Percentiles rank a stretch among this genome's conserved stretches.
phyloP scores from a whole-genome alignment of 257 asterid genomes.

The Solanum raphanifolium region DNA sequence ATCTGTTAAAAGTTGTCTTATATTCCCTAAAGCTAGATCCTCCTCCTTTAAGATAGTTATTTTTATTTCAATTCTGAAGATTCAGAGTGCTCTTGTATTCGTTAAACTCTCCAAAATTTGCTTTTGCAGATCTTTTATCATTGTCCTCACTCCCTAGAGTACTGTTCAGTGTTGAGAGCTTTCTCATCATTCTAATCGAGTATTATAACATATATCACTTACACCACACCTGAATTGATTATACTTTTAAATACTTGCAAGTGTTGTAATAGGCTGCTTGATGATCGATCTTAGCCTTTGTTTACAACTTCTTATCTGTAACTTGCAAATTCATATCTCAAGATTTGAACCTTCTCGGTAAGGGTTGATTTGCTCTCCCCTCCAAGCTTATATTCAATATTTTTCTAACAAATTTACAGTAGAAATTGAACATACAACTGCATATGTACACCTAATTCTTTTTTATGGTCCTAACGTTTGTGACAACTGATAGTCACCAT shows the following conservation, averaged over 20 bases:
- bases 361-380: background rate
- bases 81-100: background rate
- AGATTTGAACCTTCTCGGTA: background rate
- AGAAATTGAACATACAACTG: too few relatives aligned
- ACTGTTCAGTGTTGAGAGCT: too few relatives aligned
- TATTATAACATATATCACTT: background rate
- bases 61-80: background rate
- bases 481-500: background rate
- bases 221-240: too few relatives aligned
- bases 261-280: too few relatives aligned
- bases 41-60: background rate
- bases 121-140: background rate
- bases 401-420: too few relatives aligned
- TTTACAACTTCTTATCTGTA: background rate
- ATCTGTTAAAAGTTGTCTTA: background rate
- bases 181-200: too few relatives aligned
- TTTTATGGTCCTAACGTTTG: background rate
- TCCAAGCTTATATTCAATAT: too few relatives aligned
- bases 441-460: too few relatives aligned
- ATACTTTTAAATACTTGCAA: too few relatives aligned
- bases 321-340: background rate
- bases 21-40: background rate
- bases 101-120: background rate
- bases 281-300: too few relatives aligned
- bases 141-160: background rate